Percentiles rank a stretch among this genome's conserved stretches.
Evolutionary conservation across 2,329 filamentous ascomycete genomes (phyloP).

Genomic region (Cladosporium phlei): DNA sequence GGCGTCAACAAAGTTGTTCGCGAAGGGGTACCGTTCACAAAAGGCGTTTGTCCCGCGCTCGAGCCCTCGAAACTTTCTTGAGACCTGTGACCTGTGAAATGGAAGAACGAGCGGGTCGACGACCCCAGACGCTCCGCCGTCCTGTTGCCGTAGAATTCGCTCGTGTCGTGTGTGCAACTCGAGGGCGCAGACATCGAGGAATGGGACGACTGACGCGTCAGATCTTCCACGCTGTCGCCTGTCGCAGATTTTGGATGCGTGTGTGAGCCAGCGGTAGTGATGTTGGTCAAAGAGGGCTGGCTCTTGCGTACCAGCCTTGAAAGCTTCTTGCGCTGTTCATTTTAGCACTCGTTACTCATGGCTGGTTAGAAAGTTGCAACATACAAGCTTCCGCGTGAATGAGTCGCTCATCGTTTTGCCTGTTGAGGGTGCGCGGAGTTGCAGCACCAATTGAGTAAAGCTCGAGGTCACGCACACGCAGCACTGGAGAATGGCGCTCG

Average conservation of each 20-base stretch:
- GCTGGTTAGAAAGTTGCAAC: background rate
- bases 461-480: slow-evolving; percentile 5
- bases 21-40: background rate
- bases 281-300: background rate
- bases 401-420: background rate
- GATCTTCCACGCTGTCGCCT: background rate
- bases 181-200: background rate
- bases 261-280: slow-evolving; percentile 10
- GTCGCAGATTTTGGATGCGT: slow-evolving; percentile 4
- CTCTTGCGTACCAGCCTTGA: slow-evolving; percentile 1
- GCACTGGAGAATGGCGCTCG: slow-evolving; percentile 7
- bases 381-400: background rate
- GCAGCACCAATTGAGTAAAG: background rate
- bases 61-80: background rate
- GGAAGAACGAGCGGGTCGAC: slow-evolving; percentile 10
- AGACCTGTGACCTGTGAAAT: background rate
- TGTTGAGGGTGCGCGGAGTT: background rate
- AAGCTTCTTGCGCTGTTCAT: slow-evolving; percentile 10
- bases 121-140: slow-evolving; percentile 3
- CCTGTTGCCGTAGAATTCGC: slow-evolving; percentile 1
- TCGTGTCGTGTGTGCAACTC: background rate
- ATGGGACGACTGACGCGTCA: background rate
- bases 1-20: slow-evolving; percentile 1
- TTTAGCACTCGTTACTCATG: background rate
- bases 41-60: slow-evolving; percentile 9